Percentiles rank a stretch among this genome's conserved stretches.
Conservation (phyloP, 2,329 filamentous ascomycete genomes). For the Calonectria naviculata region DNA sequence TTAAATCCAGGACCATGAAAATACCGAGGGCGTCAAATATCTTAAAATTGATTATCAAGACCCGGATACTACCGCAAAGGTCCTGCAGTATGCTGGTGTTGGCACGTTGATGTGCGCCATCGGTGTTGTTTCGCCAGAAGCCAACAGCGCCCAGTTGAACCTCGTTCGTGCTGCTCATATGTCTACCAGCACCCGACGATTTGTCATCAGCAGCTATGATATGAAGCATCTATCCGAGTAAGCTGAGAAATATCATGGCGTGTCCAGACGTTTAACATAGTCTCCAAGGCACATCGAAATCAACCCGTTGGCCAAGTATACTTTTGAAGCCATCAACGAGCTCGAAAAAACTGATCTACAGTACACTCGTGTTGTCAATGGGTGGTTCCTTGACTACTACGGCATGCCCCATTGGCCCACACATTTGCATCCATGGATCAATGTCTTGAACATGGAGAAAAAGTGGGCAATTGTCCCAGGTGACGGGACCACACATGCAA, state of each 20-base stretch:
- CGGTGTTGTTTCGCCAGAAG: conserved; percentile 23
- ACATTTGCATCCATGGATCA: conserved; percentile 36
- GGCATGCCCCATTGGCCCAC: conserved; percentile 36
- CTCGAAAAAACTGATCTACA: conserved; percentile 18
- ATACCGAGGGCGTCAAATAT: conserved; percentile 5
- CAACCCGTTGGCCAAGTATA: conserved; percentile 31
- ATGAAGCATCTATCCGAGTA: conserved; percentile 35
- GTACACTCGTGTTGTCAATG: conserved; percentile 34
- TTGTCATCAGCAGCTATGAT: conserved; percentile 36
- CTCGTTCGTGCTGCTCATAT: conserved; percentile 27
- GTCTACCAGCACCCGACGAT: conserved; percentile 19
- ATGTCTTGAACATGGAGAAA: conserved; percentile 34
- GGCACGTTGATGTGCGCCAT: conserved; percentile 34
- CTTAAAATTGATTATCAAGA: conserved; percentile 28
- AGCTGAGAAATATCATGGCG: accelerated
- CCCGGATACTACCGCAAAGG: not conserved
- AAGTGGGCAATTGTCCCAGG: conserved; percentile 35
- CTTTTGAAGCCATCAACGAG: conserved; percentile 34
- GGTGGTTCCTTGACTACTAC: conserved; percentile 42
- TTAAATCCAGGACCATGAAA: not conserved
- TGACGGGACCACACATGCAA: conserved; percentile 21
- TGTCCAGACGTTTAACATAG: not conserved
- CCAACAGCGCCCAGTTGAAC: conserved; percentile 31
- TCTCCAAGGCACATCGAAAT: conserved; percentile 26
- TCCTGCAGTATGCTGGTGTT: conserved; percentile 14